Conservation (phyloP, 306 rosid genomes). For the Rosa chinensis region DNA sequence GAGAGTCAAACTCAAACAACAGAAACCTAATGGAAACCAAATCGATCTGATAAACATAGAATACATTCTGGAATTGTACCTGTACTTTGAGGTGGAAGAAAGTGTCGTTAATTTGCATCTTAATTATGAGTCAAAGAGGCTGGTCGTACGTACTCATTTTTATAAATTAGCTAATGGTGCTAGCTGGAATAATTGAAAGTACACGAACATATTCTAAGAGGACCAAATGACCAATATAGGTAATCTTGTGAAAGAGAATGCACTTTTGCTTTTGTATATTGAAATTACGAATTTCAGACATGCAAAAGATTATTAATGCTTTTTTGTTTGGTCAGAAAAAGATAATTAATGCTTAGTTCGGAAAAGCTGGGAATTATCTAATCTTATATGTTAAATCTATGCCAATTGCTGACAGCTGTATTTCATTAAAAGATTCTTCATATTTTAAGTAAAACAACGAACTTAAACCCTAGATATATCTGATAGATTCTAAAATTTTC, state of each 20-base stretch:
- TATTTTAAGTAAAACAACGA: not conserved
- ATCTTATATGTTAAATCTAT: not conserved
- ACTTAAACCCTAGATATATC: not conserved
- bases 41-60: not conserved
- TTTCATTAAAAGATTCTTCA: constrained; percentile 10
- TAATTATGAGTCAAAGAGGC: not conserved
- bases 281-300: not conserved
- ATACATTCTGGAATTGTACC: not conserved
- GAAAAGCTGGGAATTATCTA: not conserved
- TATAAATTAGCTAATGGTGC: constrained; percentile 5
- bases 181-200: constrained; percentile 1
- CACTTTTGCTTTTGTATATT: not conserved
- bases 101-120: not conserved
- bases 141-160: not conserved
- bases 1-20: not conserved
- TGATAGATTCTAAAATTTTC: not conserved
- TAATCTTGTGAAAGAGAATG: not conserved
- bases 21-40: not conserved
- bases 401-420: constrained; percentile 20
- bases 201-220: not conserved
- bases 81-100: not conserved
- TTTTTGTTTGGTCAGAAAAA: too few species aligned
- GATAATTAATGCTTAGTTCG: not conserved
- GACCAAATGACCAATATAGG: not conserved
- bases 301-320: not conserved